These are phyloP conservation scores for Polytrichum commune DNA, from an alignment of 225 moss, liverwort and hornwort species.

Conservation along the genomic window DNA sequence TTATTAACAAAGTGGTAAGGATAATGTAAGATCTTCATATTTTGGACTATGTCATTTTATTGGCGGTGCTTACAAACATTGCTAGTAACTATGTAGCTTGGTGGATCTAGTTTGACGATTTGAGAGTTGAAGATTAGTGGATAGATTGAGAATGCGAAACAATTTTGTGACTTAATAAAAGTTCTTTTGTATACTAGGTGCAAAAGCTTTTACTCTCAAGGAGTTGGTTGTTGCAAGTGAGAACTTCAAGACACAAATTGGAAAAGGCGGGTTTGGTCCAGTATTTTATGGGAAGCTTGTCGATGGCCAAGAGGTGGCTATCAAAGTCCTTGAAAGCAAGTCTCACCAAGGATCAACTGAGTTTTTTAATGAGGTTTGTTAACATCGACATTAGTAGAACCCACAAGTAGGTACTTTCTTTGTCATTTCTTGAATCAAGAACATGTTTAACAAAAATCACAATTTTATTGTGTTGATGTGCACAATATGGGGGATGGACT, in stretches of 20 bases:
- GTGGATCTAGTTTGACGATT: neutral
- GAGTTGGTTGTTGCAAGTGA: constrained; percentile 34
- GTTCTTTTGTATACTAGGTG: constrained; percentile 4
- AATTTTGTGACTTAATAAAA: neutral
- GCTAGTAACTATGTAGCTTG: neutral
- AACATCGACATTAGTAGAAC: too few species aligned
- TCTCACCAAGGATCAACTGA: constrained; percentile 51
- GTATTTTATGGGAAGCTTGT: constrained; percentile 49
- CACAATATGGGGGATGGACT: neutral
- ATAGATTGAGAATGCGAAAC: neutral
- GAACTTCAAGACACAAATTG: constrained; percentile 31
- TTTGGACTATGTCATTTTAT: neutral
- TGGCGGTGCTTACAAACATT: neutral
- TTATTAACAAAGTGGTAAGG: too few species aligned
- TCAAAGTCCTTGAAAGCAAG: constrained; percentile 46
- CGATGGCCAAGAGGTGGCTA: constrained; percentile 53
- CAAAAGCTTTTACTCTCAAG: constrained; percentile 18
- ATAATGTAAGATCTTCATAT: neutral
- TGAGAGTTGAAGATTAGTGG: neutral
- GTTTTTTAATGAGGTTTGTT: constrained; percentile 57
- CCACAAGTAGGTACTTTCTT: too few species aligned
- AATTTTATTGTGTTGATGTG: too few species aligned
- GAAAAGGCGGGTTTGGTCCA: constrained; percentile 36
- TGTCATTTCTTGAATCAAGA: too few species aligned
- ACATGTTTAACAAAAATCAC: too few species aligned